Evolutionary conservation across 2,329 filamentous ascomycete genomes (phyloP).

Genomic region (Fusarium incarnatum): DNA sequence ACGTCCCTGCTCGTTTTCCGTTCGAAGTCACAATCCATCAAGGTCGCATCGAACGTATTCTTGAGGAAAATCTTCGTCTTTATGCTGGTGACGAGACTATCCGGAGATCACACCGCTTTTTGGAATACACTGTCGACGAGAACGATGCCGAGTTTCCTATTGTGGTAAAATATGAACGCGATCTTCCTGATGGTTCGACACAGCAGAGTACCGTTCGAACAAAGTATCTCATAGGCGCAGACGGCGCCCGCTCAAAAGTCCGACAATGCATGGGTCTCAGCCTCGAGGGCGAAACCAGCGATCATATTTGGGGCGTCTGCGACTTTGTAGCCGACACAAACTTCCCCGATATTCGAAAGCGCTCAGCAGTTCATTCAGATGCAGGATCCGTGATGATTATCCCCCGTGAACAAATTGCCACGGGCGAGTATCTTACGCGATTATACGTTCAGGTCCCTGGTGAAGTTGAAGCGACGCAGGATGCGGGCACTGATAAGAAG

Average conservation of each 20-base stretch:
- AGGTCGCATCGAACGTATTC: slow-evolving; percentile 19
- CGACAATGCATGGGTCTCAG: slow-evolving; percentile 26
- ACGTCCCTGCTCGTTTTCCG: slow-evolving; percentile 12
- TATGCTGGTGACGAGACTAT: background rate
- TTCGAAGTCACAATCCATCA: slow-evolving; percentile 21
- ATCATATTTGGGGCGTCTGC: slow-evolving; percentile 25
- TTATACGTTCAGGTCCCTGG: slow-evolving; percentile 17
- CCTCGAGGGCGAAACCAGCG: slow-evolving; percentile 15
- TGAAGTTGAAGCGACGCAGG: slow-evolving; percentile 5
- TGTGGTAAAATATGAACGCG: background rate
- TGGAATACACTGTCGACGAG: slow-evolving; percentile 15
- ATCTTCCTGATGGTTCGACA: background rate
- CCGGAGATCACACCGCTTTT: slow-evolving; percentile 6
- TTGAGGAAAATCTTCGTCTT: slow-evolving; percentile 19
- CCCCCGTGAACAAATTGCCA: slow-evolving; percentile 15
- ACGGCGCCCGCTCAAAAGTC: slow-evolving; percentile 10
- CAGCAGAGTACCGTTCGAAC: background rate
- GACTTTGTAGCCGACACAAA: slow-evolving; percentile 23
- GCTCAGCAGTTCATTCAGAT: slow-evolving; percentile 12
- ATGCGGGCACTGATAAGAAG: slow-evolving; percentile 13
- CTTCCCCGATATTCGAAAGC: slow-evolving; percentile 21
- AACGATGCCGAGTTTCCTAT: background rate
- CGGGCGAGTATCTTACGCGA: slow-evolving; percentile 10
- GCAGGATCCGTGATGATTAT: slow-evolving; percentile 23
- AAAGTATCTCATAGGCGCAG: slow-evolving; percentile 15